phyloP scores from a whole-genome alignment of 441 rosid genomes.

The Omphalea diandra region DNA sequence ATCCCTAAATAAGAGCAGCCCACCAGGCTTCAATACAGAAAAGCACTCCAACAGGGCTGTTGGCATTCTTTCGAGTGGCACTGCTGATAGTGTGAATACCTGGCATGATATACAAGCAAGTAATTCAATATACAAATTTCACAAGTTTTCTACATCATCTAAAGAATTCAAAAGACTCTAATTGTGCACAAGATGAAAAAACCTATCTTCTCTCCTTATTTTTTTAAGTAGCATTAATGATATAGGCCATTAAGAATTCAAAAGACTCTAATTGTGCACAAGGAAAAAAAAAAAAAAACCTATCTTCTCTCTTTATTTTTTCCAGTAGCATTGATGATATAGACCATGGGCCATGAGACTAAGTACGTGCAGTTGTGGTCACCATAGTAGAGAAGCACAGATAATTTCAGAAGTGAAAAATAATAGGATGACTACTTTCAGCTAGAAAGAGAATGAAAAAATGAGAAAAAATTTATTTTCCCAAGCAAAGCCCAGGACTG shows the following conservation, averaged over 20 bases:
- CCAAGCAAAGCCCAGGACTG: not conserved
- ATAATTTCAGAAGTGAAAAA: not conserved
- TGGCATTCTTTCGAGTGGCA: constrained; percentile 65
- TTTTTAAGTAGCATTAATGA: not conserved
- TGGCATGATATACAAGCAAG: constrained; percentile 27
- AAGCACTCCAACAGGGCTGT: constrained; percentile 57
- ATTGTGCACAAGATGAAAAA: no score
- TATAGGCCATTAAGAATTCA: not conserved
- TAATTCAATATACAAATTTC: constrained; percentile 2
- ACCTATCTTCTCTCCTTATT: not conserved
- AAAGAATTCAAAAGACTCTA: not conserved
- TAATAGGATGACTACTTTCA: not conserved
- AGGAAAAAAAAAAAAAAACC: not conserved
- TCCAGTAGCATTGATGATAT: not conserved
- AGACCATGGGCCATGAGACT: not conserved
- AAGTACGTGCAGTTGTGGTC: not conserved
- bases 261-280: no score
- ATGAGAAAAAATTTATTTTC: not conserved
- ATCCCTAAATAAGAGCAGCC: constrained; percentile 76
- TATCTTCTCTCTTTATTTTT: not conserved
- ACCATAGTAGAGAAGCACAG: not conserved
- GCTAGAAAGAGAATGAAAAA: not conserved
- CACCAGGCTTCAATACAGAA: constrained; percentile 78
- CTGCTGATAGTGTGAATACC: constrained; percentile 92
- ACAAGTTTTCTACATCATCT: not conserved